Conservation (phyloP, 768 basidiomycete species). For the Pleurotus giganteus region DNA sequence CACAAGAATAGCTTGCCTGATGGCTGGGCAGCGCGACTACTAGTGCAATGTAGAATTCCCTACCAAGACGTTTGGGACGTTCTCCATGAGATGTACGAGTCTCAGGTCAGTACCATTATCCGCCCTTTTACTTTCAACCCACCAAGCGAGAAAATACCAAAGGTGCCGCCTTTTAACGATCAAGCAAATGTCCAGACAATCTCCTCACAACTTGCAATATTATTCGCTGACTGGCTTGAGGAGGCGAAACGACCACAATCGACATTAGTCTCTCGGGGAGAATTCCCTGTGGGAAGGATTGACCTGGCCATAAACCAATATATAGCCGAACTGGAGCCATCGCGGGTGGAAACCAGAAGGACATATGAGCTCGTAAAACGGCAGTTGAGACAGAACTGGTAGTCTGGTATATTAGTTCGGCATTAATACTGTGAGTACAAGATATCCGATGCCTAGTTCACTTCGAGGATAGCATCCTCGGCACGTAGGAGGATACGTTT, state of each 20-base stretch:
- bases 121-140: constrained; percentile 4
- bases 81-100: constrained; percentile 84
- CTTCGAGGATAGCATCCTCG: constrained; percentile 81
- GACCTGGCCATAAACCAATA: constrained; percentile 75
- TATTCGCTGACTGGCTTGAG: constrained; percentile 80
- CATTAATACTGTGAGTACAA: background rate
- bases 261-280: constrained; percentile 52
- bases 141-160: constrained; percentile 8
- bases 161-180: constrained; percentile 84
- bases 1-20: constrained; percentile 55
- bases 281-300: constrained; percentile 78
- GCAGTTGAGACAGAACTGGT: constrained; percentile 72
- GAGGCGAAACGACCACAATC: constrained; percentile 75
- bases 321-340: constrained; percentile 63
- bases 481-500: constrained; percentile 65
- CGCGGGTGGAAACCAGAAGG: constrained; percentile 57
- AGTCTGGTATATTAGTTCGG: constrained; percentile 16
- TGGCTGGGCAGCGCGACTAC: constrained; percentile 81
- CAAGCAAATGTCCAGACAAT: constrained; percentile 78
- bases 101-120: constrained; percentile 54
- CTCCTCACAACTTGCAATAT: constrained; percentile 76
- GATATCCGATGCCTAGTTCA: constrained; percentile 37
- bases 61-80: constrained; percentile 83
- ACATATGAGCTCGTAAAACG: constrained; percentile 72
- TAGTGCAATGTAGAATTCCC: constrained; percentile 81